These are phyloP conservation scores for Daldinia eschscholtzii DNA, from an alignment of 2,329 filamentous ascomycete species.

Conservation along the genomic window DNA sequence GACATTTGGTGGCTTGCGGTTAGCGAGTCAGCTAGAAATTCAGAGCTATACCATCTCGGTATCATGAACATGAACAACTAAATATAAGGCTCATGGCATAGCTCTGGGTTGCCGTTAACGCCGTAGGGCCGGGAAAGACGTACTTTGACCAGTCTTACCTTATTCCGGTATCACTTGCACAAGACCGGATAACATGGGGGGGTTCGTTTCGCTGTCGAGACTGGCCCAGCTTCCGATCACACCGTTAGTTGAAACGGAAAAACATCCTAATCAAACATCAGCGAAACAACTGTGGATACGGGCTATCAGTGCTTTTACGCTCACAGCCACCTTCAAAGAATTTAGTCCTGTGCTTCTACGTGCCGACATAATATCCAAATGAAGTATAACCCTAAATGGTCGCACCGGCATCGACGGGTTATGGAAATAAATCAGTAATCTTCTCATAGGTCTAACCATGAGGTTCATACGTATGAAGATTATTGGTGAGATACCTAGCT, in stretches of 20 bases:
- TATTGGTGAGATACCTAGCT: background rate
- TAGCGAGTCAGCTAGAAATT: constrained; percentile 3
- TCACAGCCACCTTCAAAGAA: constrained; percentile 4
- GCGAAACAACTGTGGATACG: constrained; percentile 31
- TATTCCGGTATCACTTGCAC: constrained; percentile 15
- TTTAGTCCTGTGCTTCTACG: background rate
- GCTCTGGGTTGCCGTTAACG: constrained; percentile 19
- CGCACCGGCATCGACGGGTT: background rate
- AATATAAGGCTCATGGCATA: constrained; percentile 16
- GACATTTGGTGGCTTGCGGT: constrained; percentile 17
- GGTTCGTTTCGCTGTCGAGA: constrained; percentile 29
- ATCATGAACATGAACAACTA: background rate
- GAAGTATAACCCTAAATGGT: background rate
- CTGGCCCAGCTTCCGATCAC: constrained; percentile 20
- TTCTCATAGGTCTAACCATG: background rate
- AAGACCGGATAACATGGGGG: constrained; percentile 28
- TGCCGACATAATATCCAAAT: background rate
- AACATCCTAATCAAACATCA: constrained; percentile 33
- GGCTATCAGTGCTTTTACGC: background rate
- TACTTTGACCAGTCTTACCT: constrained; percentile 15
- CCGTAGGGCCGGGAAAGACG: constrained; percentile 21
- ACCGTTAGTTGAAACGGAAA: constrained; percentile 39
- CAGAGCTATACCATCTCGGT: background rate
- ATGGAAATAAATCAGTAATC: background rate
- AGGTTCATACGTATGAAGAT: background rate